Evolutionary conservation across 2,329 filamentous ascomycete species (phyloP).

Genomic region (Colletotrichum horii): DNA sequence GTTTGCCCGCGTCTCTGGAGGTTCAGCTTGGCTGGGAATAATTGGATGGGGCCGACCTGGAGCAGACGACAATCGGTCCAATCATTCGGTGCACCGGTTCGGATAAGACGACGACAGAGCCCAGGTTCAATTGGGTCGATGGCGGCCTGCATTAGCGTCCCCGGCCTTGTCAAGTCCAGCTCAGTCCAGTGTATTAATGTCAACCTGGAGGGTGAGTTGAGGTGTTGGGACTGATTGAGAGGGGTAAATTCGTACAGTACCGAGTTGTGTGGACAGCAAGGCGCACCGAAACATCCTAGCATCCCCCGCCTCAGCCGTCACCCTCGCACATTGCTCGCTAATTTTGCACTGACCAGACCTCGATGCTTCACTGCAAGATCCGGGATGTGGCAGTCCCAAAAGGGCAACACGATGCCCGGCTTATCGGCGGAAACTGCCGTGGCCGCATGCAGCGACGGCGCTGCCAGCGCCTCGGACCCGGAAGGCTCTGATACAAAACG

Average conservation of each 20-base stretch:
- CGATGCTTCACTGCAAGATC: not conserved
- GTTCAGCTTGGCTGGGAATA: not conserved
- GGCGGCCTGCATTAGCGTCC: constrained; percentile 8
- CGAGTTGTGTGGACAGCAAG: not conserved
- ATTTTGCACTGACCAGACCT: not conserved
- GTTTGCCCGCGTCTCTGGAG: not conserved
- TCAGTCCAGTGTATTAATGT: not conserved
- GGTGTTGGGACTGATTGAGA: not conserved
- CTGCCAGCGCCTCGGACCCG: not conserved
- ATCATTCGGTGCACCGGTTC: constrained; percentile 6
- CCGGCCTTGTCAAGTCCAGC: not conserved
- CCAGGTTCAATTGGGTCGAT: not conserved
- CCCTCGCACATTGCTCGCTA: not conserved
- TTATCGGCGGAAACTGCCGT: not conserved
- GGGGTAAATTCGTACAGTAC: not conserved
- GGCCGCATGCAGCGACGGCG: not conserved
- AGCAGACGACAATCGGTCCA: constrained; percentile 9
- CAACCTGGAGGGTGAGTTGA: not conserved
- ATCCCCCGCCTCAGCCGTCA: not conserved
- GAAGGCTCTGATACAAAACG: not conserved
- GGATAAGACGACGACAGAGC: constrained; percentile 4
- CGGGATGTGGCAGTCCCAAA: not conserved
- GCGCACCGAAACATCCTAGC: not conserved
- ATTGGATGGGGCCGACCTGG: constrained; percentile 1
- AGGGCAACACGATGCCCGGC: not conserved